Conservation (phyloP, 1,139 yeast species). For the Magnusiomyces suaveolens region DNA sequence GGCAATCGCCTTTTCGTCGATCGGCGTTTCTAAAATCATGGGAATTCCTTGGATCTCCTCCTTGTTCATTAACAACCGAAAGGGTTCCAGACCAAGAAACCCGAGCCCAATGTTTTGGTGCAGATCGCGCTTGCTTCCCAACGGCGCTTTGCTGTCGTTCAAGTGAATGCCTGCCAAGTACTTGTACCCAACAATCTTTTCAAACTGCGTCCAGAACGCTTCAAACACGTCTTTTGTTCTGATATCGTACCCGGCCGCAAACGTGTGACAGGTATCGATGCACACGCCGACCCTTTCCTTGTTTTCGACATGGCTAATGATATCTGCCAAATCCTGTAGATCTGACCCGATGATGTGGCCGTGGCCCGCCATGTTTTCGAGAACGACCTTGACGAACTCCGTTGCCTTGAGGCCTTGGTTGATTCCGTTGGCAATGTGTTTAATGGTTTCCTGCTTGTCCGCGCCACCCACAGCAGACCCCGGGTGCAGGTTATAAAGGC, state of each 20-base stretch:
- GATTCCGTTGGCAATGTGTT: conserved; percentile 63
- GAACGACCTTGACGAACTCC: conserved; percentile 67
- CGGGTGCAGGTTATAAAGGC: conserved; percentile 87
- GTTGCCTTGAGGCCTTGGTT: conserved; percentile 72
- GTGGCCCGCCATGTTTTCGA: conserved; percentile 98
- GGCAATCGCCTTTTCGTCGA: conserved; percentile 38
- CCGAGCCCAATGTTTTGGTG: conserved; percentile 90
- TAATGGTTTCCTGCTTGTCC: conserved; percentile 55
- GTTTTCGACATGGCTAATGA: conserved; percentile 66
- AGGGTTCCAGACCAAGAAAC: conserved; percentile 75
- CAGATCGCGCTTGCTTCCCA: conserved; percentile 81
- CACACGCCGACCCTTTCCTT: conserved; percentile 86
- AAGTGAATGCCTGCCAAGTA: conserved; percentile 75
- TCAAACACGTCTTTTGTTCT: conserved; percentile 47
- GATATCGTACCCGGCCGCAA: conserved; percentile 93
- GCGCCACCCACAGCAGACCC: conserved; percentile 71
- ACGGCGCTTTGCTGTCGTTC: conserved; percentile 90
- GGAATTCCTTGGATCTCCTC: conserved; percentile 57
- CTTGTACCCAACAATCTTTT: conserved; percentile 58
- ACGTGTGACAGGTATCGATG: conserved; percentile 88
- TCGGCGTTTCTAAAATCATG: conserved; percentile 84
- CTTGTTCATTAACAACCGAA: conserved; percentile 66
- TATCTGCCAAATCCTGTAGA: conserved; percentile 62
- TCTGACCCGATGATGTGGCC: conserved; percentile 82
- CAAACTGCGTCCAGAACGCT: conserved; percentile 67